Conservation (phyloP, 2,329 filamentous ascomycete species). For the Ramularia collo-cygni region DNA sequence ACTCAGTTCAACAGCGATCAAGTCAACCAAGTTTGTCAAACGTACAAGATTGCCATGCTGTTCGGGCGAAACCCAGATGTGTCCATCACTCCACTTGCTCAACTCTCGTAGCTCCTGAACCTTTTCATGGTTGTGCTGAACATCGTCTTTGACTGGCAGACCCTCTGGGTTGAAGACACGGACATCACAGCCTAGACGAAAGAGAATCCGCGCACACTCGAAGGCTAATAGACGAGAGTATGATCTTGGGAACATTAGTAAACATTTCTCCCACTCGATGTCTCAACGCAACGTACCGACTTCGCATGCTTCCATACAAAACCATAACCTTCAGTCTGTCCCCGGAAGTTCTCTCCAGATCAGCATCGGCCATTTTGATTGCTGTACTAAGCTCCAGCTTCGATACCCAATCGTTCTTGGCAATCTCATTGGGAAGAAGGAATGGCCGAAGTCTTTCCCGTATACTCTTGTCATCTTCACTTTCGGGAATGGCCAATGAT, state of each 20-base stretch:
- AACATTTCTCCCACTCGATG: not conserved
- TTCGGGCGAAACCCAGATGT: slow-evolving; percentile 60
- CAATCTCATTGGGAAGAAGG: slow-evolving; percentile 36
- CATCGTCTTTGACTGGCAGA: slow-evolving; percentile 58
- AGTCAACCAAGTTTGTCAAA: not conserved
- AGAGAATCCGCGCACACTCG: slow-evolving; percentile 55
- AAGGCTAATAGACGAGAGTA: slow-evolving; percentile 55
- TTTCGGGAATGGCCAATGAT: slow-evolving; percentile 39
- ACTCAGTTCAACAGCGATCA: slow-evolving; percentile 1
- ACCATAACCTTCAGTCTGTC: slow-evolving; percentile 51
- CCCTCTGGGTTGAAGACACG: slow-evolving; percentile 54
- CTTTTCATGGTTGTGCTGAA: slow-evolving; percentile 50
- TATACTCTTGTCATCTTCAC: slow-evolving; percentile 42
- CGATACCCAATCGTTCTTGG: slow-evolving; percentile 49
- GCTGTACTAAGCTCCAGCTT: slow-evolving; percentile 50
- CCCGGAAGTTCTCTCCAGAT: slow-evolving; percentile 34
- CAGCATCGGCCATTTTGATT: slow-evolving; percentile 44
- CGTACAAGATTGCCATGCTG: slow-evolving; percentile 58
- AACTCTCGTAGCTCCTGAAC: slow-evolving; percentile 58
- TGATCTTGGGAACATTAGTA: slow-evolving; percentile 38
- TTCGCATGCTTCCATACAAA: slow-evolving; percentile 54
- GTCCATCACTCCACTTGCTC: slow-evolving; percentile 59
- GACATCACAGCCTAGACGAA: slow-evolving; percentile 59
- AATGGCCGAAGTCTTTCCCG: slow-evolving; percentile 53
- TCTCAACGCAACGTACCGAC: slow-evolving; percentile 14